Percentiles rank a stretch among this genome's conserved stretches.
Conservation (phyloP, 148 eudicot genomes). For the Talinum fruticosum region DNA sequence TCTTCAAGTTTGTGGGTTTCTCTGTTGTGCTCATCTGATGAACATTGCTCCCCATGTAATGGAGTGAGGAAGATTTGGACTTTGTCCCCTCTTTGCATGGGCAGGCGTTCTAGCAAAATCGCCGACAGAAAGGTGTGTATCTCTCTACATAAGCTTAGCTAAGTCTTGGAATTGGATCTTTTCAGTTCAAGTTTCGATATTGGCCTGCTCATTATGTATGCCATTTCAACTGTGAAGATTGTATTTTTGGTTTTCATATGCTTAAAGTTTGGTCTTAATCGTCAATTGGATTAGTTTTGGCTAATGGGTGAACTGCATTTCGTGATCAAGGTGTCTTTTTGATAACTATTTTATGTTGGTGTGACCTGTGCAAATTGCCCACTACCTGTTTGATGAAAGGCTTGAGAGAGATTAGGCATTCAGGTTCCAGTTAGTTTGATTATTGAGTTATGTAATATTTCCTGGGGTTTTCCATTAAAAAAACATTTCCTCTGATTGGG, state of each 20-base stretch:
- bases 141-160: background rate
- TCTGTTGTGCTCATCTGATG: conserved; percentile 11
- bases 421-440: background rate
- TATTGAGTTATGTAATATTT: background rate
- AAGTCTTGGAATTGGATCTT: background rate
- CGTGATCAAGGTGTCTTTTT: background rate
- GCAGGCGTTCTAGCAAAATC: conserved; percentile 82
- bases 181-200: background rate
- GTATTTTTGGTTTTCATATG: background rate
- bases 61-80: conserved; percentile 66
- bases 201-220: background rate
- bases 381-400: conserved; percentile 42
- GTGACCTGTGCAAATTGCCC: conserved; percentile 15
- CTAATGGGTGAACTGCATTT: conserved; percentile 3
- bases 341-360: background rate
- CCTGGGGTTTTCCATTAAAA: too few species aligned
- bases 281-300: background rate
- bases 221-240: background rate
- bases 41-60: conserved; percentile 18
- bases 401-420: conserved; percentile 11
- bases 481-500: background rate
- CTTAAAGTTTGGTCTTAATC: background rate
- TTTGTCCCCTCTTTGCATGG: conserved; percentile 75
- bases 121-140: conserved; percentile 73
- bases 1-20: conserved; percentile 30